Evolutionary conservation across 2,329 filamentous ascomycete genomes (phyloP).

Genomic region (Sporothrix brasiliensis): DNA sequence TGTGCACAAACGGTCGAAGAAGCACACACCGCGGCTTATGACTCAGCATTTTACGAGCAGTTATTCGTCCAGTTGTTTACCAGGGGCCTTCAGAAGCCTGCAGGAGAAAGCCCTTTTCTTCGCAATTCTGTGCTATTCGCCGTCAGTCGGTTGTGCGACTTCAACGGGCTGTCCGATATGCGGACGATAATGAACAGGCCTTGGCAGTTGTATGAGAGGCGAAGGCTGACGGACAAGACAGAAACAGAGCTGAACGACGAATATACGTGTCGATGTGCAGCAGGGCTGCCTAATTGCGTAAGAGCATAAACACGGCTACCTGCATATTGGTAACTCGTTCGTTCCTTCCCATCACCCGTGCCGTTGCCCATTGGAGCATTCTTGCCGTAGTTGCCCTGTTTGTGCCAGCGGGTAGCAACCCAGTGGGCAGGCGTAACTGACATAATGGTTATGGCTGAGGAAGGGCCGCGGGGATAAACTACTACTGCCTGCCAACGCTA

Average conservation of each 20-base stretch:
- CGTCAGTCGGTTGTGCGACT: conserved; percentile 6
- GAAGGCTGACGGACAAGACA: conserved; percentile 2
- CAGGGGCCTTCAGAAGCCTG: neutral
- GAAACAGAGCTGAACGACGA: neutral
- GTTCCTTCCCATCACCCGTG: neutral
- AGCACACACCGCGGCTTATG: neutral
- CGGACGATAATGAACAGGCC: conserved; percentile 17
- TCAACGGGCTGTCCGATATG: conserved; percentile 7
- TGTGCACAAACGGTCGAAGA: conserved; percentile 9
- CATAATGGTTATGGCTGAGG: neutral
- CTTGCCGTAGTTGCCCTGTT: neutral
- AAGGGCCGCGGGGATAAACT: neutral
- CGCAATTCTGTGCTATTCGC: conserved; percentile 19
- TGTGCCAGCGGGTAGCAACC: conserved; percentile 10
- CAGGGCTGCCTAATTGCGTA: neutral
- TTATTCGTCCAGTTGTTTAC: neutral
- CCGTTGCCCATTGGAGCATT: conserved; percentile 9
- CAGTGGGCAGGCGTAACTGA: conserved; percentile 8
- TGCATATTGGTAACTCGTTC: neutral
- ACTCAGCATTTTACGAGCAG: conserved; percentile 14
- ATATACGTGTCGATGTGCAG: neutral
- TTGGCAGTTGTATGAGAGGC: neutral
- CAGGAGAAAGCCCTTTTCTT: conserved; percentile 4
- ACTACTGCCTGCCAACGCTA: neutral
- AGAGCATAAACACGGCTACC: neutral